A percentile compares a stretch with the other conserved stretches of the same genome.
phyloP scores from a whole-genome alignment of 495 filamentous ascomycete species.

The Letharia lupina region DNA sequence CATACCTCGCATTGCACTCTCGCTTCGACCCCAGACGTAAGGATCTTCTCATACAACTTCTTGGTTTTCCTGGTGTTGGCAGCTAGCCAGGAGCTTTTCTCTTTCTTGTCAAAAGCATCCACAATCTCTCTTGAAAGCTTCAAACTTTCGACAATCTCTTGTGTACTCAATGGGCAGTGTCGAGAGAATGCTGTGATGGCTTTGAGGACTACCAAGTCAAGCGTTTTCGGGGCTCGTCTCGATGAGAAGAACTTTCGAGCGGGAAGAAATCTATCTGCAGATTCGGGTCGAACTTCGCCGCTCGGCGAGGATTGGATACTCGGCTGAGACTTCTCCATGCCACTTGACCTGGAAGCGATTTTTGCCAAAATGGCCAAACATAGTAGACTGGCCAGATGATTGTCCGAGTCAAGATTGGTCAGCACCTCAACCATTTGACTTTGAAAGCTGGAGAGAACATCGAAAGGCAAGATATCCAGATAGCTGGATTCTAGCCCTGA shows the following conservation, averaged over 20 bases:
- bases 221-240: slow-evolving; percentile 44
- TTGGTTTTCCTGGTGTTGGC: slow-evolving; percentile 36
- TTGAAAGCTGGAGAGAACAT: slow-evolving; percentile 39
- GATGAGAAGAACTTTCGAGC: slow-evolving; percentile 43
- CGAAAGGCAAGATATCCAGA: slow-evolving; percentile 32
- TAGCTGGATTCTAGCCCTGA: slow-evolving; percentile 30
- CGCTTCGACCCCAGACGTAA: slow-evolving; percentile 32
- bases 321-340: background rate
- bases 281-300: background rate
- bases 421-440: slow-evolving; percentile 39
- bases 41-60: slow-evolving; percentile 47
- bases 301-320: background rate
- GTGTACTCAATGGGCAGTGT: slow-evolving; percentile 31
- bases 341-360: slow-evolving; percentile 28
- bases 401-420: slow-evolving; percentile 37
- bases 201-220: slow-evolving; percentile 46
- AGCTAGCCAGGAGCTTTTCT: slow-evolving; percentile 40
- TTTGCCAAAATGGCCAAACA: slow-evolving; percentile 44
- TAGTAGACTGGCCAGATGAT: slow-evolving; percentile 41
- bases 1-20: slow-evolving; percentile 37
- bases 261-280: slow-evolving; percentile 32
- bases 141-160: slow-evolving; percentile 41
- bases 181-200: slow-evolving; percentile 39
- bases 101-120: slow-evolving; percentile 34
- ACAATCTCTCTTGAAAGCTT: slow-evolving; percentile 43